These are phyloP conservation scores for Globisporangium cystogenes DNA, from an alignment of 352 stramenopile species.

Conservation along the genomic window DNA sequence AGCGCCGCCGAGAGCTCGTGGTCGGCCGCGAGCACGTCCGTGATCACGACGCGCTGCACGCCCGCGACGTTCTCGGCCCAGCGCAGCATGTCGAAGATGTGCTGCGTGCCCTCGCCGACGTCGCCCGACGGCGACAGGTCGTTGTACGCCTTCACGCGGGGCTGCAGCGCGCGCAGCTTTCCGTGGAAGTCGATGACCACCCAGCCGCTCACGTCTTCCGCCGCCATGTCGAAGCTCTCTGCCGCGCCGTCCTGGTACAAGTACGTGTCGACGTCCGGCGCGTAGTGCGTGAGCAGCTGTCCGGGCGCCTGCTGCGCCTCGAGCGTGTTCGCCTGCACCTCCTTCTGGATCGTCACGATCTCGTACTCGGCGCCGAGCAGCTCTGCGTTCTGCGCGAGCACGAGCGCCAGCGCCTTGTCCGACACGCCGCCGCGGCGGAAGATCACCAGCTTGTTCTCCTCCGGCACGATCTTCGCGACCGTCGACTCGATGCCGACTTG, in stretches of 20 bases:
- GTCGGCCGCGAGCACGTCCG: constrained; percentile 36
- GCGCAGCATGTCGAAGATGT: constrained; percentile 82
- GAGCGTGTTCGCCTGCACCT: constrained; percentile 51
- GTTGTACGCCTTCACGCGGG: constrained; percentile 57
- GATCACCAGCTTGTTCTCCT: constrained; percentile 75
- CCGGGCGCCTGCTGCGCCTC: constrained; percentile 90
- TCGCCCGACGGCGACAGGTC: constrained; percentile 72
- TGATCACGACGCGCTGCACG: constrained; percentile 69
- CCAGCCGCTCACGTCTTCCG: constrained; percentile 39
- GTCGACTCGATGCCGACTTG: constrained; percentile 94
- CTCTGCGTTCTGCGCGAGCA: constrained; percentile 43
- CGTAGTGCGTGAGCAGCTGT: constrained; percentile 97
- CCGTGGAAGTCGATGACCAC: constrained; percentile 83
- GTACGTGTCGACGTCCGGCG: constrained; percentile 92
- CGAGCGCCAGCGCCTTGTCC: constrained; percentile 51
- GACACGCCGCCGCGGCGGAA: constrained; percentile 87
- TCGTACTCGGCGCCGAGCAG: constrained; percentile 39
- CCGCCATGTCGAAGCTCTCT: constrained; percentile 28
- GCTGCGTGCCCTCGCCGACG: constrained; percentile 58
- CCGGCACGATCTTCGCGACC: constrained; percentile 87
- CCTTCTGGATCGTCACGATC: constrained; percentile 63
- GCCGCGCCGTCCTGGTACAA: constrained; percentile 46
- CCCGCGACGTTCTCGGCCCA: constrained; percentile 73
- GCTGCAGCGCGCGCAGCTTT: constrained; percentile 36
- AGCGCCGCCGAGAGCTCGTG: constrained; percentile 75